Evolutionary conservation across 345 rosid species (phyloP), one percentile per base, ranked within the genome.

Genomic region (Pistacia vera): DNA sequence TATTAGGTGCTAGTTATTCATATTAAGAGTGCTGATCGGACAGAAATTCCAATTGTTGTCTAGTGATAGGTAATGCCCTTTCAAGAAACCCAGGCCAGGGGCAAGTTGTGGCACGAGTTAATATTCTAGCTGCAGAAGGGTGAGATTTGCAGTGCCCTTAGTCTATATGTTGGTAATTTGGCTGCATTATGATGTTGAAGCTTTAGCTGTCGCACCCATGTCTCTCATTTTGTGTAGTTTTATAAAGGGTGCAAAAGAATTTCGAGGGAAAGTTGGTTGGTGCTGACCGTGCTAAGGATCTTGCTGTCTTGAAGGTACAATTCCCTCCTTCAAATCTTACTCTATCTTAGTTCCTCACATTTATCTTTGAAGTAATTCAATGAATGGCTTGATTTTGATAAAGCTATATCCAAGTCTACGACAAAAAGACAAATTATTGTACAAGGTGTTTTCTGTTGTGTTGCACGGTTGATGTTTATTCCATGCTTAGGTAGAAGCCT

Each of bases 231-330:
- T 72, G 55, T 64, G 3, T 85, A 30, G 56, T 76, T 11, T 66
- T 77, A 36, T 68, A 70, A 80, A 93, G 99, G 89, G 85, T 93
- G 64, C 98, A 92, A 79, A 92, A 92, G 88, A 95, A 92, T 83
- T 95, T 89, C 71, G 99, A 93, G 87, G 99, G 98, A 28, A 90
- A 76, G 83, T 85, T 95, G 80, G 73, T 95, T 56, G 99, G 97
- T 44, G 99, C 99, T 28, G 96, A 95, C 80, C 98, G 97, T 74
- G 66, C 87, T 17, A 95, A 95, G 83, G 98, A 95, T 85, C 99
- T 95, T 63, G 99, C 98, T 79, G 98, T 95, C 70, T 84, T 95
- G 82, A 90, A 93, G 94, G 90, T 91, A 51, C 59, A 2, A 44
- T 75, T 66, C 46, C 38, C 60, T 20, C 59, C 25, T 59, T 67